These are phyloP conservation scores for Amylocystis lapponica DNA, from an alignment of 768 basidiomycete genomes.

Conservation along the genomic window DNA sequence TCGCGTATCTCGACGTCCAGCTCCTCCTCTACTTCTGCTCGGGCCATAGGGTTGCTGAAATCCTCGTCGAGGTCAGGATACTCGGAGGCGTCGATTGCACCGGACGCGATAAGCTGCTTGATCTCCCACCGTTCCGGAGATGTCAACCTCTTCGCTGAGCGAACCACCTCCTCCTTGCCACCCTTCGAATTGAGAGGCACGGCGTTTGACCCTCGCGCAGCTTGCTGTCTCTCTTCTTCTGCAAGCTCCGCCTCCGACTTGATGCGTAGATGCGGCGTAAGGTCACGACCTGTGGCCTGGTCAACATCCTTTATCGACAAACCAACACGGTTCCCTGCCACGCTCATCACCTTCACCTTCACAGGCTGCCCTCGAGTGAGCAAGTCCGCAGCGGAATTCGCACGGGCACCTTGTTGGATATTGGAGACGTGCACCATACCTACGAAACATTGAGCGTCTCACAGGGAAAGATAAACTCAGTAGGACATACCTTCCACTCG, in stretches of 20 bases:
- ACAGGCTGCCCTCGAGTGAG: constrained; percentile 79
- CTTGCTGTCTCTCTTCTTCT: constrained; percentile 66
- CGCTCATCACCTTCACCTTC: constrained; percentile 95
- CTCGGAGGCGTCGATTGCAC: constrained; percentile 86
- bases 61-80: constrained; percentile 93
- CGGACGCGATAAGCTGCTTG: constrained; percentile 96
- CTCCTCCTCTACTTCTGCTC: constrained; percentile 91
- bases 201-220: constrained; percentile 79
- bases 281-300: constrained; percentile 81
- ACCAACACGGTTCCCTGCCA: constrained; percentile 73
- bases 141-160: constrained; percentile 84
- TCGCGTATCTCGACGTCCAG: constrained; percentile 96
- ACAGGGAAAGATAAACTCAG: neutral
- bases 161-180: constrained; percentile 41
- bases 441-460: constrained; percentile 23
- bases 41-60: constrained; percentile 65
- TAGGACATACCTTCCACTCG: constrained; percentile 74
- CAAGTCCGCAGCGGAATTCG: constrained; percentile 82
- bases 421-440: constrained; percentile 98
- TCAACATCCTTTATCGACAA: constrained; percentile 99
- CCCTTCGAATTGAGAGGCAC: constrained; percentile 63
- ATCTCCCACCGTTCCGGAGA: constrained; percentile 99
- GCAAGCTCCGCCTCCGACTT: constrained; percentile 87
- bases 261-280: constrained; percentile 92
- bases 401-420: constrained; percentile 80